These are phyloP conservation scores for Telfairia occidentalis DNA, from an alignment of 331 rosid species.

Conservation along the genomic window DNA sequence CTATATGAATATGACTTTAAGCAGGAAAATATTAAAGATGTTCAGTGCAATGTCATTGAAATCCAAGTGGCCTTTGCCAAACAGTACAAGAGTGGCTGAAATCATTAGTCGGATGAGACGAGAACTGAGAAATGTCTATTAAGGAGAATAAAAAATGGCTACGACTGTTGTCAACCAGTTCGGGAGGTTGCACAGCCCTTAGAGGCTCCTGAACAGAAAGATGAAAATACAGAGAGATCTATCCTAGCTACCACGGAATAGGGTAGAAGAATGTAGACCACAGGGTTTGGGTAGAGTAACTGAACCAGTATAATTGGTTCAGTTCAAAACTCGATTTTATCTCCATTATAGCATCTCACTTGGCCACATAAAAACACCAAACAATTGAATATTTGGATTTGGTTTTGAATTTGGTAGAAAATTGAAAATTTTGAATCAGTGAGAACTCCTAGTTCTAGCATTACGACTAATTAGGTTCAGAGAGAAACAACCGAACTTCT, in stretches of 20 bases:
- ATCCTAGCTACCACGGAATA: not conserved
- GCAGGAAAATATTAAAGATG: not conserved
- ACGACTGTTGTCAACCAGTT: not conserved
- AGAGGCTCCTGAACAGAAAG: conserved; percentile 3
- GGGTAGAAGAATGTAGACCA: not conserved
- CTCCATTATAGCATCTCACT: not conserved
- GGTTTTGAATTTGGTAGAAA: not conserved
- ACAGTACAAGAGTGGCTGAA: not conserved
- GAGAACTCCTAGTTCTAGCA: not conserved
- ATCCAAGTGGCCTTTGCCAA: not conserved
- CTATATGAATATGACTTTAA: not conserved
- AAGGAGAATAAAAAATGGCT: not conserved
- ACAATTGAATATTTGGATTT: not conserved
- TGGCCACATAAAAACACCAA: not conserved
- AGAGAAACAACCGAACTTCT: not conserved
- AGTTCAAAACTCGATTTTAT: not conserved
- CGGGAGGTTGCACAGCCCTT: not conserved
- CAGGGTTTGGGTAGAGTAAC: not conserved
- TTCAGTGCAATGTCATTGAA: not conserved
- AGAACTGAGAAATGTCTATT: not conserved
- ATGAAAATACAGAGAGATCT: not conserved
- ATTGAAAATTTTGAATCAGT: not conserved
- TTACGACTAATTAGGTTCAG: not conserved
- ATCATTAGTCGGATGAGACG: not conserved
- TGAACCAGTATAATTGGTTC: not conserved